Base-by-base conservation (phyloP, 768 basidiomycete genomes). In the Lactarius deliciosus region DNA sequence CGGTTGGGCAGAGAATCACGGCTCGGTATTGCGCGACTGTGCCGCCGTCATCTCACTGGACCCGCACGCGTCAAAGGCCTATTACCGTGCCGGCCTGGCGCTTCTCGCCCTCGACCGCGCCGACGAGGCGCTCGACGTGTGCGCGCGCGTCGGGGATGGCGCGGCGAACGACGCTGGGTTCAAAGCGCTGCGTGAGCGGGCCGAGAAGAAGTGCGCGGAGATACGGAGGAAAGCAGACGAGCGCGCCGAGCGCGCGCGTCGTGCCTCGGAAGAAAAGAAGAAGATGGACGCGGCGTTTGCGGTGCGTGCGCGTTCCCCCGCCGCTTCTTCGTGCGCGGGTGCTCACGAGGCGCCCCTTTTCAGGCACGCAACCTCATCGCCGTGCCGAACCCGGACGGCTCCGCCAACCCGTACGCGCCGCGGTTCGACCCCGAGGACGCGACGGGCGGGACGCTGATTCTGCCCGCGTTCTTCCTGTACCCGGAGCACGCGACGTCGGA, bases 401-500 rank as follows among this genome's bases (percentile, higher is more conserved):
- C 82, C 34, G 78, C 81, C 45, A 86, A 83, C 72, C 85, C 85
- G 8, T 87, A 85, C 73, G 76, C 78, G 60, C 87, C 91, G 9
- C 82, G 84, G 63, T 89, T 90, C 72, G 88, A 90, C 73, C 74
- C 82, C 3, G 86, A 89, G 68, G 90, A 88, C 76, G 74, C 85
- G 64, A 78, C 85, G 64, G 70, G 81, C 70, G 74, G 76, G 68
- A 87, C 86, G 0, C 82, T 96, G 15, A 76, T 96, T 68, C 75
- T 97, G 74, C 96, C 97, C 2, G 88, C 90, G 50, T 92, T 97
- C 80, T 90, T 98, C 77, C 82, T 98, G 67, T 97, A 98, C 76
- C 97, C 97, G 7, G 89, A 94, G 74, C 82, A 94, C 69, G 85
- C 88, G 13, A 93, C 86, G 6, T 93, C 96, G 34, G 97, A 99